phyloP scores from a whole-genome alignment of 768 basidiomycete species.

The Podaxis sp. region DNA sequence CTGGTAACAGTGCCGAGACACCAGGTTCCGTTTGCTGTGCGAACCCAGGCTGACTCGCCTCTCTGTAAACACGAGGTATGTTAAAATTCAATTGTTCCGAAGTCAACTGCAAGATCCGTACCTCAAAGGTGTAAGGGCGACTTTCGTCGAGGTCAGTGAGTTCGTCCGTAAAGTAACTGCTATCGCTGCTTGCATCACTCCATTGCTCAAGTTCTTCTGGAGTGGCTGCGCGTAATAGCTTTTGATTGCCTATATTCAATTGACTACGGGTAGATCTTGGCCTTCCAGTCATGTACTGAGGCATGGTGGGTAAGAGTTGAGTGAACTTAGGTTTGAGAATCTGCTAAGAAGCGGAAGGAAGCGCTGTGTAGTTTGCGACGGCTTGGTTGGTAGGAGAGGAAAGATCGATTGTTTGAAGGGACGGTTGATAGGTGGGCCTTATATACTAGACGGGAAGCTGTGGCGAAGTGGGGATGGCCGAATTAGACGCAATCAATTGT shows the following conservation, averaged over 20 bases:
- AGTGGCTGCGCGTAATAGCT: slow-evolving; percentile 30
- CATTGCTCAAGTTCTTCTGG: slow-evolving; percentile 35
- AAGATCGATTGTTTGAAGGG: slow-evolving; percentile 11
- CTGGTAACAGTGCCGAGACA: slow-evolving; percentile 47
- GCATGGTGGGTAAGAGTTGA: slow-evolving; percentile 12
- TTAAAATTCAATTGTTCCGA: slow-evolving; percentile 7
- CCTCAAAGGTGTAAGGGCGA: slow-evolving; percentile 14
- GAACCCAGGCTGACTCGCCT: slow-evolving; percentile 54
- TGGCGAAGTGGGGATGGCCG: slow-evolving; percentile 10
- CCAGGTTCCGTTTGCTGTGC: slow-evolving; percentile 51
- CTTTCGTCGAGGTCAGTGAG: slow-evolving; percentile 29
- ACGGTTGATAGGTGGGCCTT: slow-evolving; percentile 11
- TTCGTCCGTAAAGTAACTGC: slow-evolving; percentile 27
- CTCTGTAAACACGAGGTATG: slow-evolving; percentile 29
- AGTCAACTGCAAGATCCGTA: slow-evolving; percentile 10
- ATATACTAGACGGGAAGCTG: slow-evolving; percentile 12
- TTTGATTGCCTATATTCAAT: slow-evolving; percentile 18
- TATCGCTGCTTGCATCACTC: slow-evolving; percentile 36
- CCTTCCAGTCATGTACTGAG: slow-evolving; percentile 15
- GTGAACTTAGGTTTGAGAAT: slow-evolving; percentile 4
- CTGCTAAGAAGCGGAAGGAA: not conserved
- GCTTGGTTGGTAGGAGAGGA: slow-evolving; percentile 6
- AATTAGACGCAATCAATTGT: slow-evolving; percentile 15
- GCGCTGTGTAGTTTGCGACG: slow-evolving; percentile 1
- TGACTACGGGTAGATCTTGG: slow-evolving; percentile 10